phyloP scores from a whole-genome alignment of 257 asterid genomes.

The Eustoma russellianum region DNA sequence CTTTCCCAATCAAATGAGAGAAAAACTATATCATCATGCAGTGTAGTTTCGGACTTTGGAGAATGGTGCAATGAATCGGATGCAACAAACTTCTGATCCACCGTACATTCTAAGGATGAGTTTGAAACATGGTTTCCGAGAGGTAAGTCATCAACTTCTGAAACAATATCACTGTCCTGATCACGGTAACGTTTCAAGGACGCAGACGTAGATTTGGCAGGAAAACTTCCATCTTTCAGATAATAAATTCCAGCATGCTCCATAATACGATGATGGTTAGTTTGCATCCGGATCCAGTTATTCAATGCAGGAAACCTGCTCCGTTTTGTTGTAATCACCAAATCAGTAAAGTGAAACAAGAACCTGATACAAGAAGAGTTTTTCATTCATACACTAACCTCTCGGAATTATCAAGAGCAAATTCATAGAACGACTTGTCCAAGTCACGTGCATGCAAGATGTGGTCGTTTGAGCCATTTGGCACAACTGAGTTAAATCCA shows the following conservation, averaged over 20 bases:
- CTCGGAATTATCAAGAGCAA: slow-evolving; percentile 95
- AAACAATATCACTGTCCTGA: slow-evolving; percentile 74
- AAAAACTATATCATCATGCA: slow-evolving; percentile 49
- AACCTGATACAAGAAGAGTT: slow-evolving; percentile 7
- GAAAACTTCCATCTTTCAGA: slow-evolving; percentile 35
- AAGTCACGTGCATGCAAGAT: slow-evolving; percentile 52
- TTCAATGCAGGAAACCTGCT: slow-evolving; percentile 93
- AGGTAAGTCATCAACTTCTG: slow-evolving; percentile 75
- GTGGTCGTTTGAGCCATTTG: slow-evolving; percentile 60
- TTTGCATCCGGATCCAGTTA: slow-evolving; percentile 98
- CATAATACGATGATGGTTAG: slow-evolving; percentile 88
- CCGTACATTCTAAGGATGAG: slow-evolving; percentile 39
- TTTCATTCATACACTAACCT: slow-evolving; percentile 47
- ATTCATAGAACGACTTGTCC: slow-evolving; percentile 77
- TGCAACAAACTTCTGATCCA: slow-evolving; percentile 33
- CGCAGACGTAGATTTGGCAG: slow-evolving; percentile 35
- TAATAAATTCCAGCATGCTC: slow-evolving; percentile 84
- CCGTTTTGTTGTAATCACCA: slow-evolving; percentile 12
- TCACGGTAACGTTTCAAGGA: slow-evolving; percentile 79
- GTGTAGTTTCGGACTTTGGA: slow-evolving; percentile 45
- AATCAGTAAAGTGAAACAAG: slow-evolving; percentile 10
- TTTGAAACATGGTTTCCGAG: slow-evolving; percentile 37
- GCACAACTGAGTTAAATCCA: slow-evolving; percentile 64
- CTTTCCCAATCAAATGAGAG: slow-evolving; percentile 94
- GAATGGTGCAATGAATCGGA: slow-evolving; percentile 60